Evolutionary conservation across 2,329 filamentous ascomycete species (phyloP).

Genomic region (Phialophora expanda): DNA sequence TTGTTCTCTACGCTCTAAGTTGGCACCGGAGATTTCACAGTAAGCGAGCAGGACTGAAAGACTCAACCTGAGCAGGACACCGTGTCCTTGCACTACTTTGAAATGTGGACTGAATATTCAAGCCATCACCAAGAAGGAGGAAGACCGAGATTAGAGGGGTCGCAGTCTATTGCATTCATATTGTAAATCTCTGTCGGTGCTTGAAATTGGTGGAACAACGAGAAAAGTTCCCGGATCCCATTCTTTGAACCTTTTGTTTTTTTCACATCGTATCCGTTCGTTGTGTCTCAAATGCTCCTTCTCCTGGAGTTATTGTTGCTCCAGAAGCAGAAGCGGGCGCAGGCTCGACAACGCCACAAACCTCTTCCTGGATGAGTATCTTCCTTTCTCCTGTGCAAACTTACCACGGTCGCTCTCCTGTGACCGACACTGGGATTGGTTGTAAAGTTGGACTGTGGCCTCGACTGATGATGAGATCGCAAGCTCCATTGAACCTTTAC

Average conservation of each 20-base stretch:
- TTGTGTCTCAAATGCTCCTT: background rate
- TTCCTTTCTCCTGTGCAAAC: too few relatives aligned
- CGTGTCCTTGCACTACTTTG: background rate
- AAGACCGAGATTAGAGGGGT: background rate
- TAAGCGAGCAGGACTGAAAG: background rate
- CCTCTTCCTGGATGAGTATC: too few relatives aligned
- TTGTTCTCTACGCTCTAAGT: background rate
- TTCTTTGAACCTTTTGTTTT: background rate
- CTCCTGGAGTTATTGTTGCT: too few relatives aligned
- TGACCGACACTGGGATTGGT: background rate
- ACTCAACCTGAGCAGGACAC: background rate
- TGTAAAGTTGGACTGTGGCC: background rate
- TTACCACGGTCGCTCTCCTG: too few relatives aligned
- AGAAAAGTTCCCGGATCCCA: background rate
- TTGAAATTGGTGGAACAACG: background rate
- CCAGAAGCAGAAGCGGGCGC: too few relatives aligned
- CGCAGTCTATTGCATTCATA: background rate
- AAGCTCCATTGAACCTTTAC: background rate
- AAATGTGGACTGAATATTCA: background rate
- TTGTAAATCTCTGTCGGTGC: background rate
- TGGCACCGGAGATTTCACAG: background rate
- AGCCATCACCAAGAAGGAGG: background rate
- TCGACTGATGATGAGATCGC: background rate
- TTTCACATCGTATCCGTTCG: background rate
- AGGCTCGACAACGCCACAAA: too few relatives aligned